These are phyloP conservation scores for Colletotrichum gigasporum DNA, from an alignment of 2,329 filamentous ascomycete species.

Conservation along the genomic window DNA sequence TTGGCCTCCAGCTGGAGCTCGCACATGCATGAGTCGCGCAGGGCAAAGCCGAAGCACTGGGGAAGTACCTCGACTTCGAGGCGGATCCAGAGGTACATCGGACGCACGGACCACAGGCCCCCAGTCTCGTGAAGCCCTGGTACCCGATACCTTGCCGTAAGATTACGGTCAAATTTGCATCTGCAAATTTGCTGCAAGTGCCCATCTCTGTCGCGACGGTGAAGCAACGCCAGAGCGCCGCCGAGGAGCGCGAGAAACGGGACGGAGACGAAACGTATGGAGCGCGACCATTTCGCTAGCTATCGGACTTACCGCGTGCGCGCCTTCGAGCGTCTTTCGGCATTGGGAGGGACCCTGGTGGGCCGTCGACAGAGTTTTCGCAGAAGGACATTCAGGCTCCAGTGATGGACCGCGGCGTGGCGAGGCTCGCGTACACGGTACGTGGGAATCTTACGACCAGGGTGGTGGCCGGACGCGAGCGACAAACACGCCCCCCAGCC, in stretches of 20 bases:
- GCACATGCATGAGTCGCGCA: slow-evolving; percentile 29
- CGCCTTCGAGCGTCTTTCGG: neutral
- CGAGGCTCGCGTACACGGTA: slow-evolving; percentile 31
- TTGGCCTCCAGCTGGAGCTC: slow-evolving; percentile 15
- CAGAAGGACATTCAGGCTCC: slow-evolving; percentile 18
- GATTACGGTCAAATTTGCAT: slow-evolving; percentile 30
- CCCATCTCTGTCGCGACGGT: slow-evolving; percentile 10
- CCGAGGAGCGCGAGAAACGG: neutral
- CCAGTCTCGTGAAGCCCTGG: slow-evolving; percentile 6
- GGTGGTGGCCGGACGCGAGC: neutral
- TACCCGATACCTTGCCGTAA: slow-evolving; percentile 27
- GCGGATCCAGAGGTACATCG: slow-evolving; percentile 17
- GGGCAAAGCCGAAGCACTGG: slow-evolving; percentile 5
- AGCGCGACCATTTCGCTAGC: too few relatives aligned
- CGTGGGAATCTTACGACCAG: slow-evolving; percentile 9
- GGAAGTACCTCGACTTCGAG: slow-evolving; percentile 22
- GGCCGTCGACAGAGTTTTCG: slow-evolving; percentile 28
- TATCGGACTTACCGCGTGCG: neutral
- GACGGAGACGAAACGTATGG: neutral
- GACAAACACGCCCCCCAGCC: slow-evolving; percentile 23
- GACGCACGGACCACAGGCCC: slow-evolving; percentile 20
- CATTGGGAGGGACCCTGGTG: neutral
- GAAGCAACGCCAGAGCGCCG: slow-evolving; percentile 13
- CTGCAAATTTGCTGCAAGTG: slow-evolving; percentile 25
- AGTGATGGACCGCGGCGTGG: slow-evolving; percentile 24